Conservation (phyloP, 495 filamentous ascomycete species). For the Jackrogersella minutella region DNA sequence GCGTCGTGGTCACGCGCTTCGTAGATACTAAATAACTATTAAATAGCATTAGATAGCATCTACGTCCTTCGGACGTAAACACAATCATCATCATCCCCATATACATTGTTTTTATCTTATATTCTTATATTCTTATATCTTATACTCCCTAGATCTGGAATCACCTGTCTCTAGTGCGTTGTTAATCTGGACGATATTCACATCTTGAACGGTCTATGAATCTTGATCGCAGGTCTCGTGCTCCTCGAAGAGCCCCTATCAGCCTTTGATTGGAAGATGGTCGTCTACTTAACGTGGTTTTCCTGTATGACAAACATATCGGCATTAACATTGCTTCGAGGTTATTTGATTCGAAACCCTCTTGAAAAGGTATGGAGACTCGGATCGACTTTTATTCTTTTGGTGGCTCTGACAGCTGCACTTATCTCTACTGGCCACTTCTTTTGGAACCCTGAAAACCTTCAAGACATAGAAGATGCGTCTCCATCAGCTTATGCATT, state of each 20-base stretch:
- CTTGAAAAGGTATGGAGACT: slow-evolving; percentile 24
- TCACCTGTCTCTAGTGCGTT: neutral
- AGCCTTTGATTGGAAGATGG: slow-evolving; percentile 51
- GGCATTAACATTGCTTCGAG: slow-evolving; percentile 47
- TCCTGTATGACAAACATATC: slow-evolving; percentile 51
- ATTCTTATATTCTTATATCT: too few species aligned
- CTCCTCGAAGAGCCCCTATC: neutral
- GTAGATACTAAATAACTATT: neutral
- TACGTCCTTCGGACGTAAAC: too few species aligned
- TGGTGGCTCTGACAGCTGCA: slow-evolving; percentile 1
- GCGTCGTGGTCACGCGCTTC: neutral
- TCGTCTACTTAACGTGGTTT: slow-evolving; percentile 52
- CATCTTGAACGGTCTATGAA: neutral
- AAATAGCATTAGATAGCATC: too few species aligned
- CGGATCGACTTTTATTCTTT: slow-evolving; percentile 8
- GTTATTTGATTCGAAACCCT: slow-evolving; percentile 13
- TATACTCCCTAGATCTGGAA: too few species aligned
- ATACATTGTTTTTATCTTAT: too few species aligned
- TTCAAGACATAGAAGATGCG: neutral
- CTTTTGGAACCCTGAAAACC: neutral
- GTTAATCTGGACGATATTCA: neutral
- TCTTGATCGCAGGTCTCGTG: neutral
- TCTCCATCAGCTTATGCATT: slow-evolving; percentile 14
- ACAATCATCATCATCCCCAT: too few species aligned
- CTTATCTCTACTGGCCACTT: neutral